Evolutionary conservation across 1,284 basidiomycete species (phyloP).

Genomic region (Ceratobasidium sp.): DNA sequence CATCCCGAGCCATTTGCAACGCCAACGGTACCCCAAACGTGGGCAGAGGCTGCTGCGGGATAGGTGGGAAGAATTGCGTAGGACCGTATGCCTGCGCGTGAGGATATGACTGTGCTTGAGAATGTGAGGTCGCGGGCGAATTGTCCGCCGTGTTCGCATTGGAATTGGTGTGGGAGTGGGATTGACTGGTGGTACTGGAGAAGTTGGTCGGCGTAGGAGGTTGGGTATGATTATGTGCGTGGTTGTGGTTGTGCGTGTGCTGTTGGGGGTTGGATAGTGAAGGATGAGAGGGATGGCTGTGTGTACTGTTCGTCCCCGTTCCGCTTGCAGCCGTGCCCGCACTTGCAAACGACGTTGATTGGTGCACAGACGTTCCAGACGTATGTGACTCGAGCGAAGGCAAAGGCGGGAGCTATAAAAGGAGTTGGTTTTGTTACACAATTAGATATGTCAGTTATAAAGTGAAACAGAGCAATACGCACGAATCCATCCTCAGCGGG

Average conservation of each 20-base stretch:
- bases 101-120: conserved; percentile 49
- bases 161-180: background rate
- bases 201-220: background rate
- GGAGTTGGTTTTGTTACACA: no score
- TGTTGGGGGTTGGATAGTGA: background rate
- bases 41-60: conserved; percentile 69
- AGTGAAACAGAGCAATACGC: conserved; percentile 54
- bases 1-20: conserved; percentile 91
- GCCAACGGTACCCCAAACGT: conserved; percentile 93
- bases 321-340: no score
- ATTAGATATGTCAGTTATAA: background rate
- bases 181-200: background rate
- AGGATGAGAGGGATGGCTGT: no score
- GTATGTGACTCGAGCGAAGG: conserved; percentile 41
- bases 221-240: conserved; percentile 4
- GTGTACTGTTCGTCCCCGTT: no score
- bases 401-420: conserved; percentile 28
- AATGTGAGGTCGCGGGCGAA: background rate
- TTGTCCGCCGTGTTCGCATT: background rate
- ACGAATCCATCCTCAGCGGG: conserved; percentile 89
- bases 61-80: conserved; percentile 20
- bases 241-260: background rate
- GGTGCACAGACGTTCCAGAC: conserved; percentile 37
- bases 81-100: conserved; percentile 36
- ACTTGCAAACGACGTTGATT: background rate